Evolutionary conservation across 2,329 filamentous ascomycete genomes (phyloP), one percentile per base, ranked within the genome.

Genomic region (Aspergillus viridinutans): DNA sequence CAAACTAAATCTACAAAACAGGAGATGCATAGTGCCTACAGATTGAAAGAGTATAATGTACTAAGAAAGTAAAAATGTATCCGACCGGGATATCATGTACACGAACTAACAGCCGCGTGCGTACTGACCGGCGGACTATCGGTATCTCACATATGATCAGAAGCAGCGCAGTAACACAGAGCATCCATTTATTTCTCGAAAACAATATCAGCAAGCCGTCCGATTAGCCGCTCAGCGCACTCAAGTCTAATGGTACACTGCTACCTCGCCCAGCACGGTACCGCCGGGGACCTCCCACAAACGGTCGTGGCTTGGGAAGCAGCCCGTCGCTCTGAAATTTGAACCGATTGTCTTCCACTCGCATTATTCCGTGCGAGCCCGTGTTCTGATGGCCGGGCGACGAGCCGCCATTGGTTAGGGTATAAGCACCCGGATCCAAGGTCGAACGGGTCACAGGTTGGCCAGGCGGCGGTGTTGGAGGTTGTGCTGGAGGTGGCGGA

Each of bases 251-350:
- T 29, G 94, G 94, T 64, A 97, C 92, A 78, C 90, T 97, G 76
- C 92, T 97, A 32, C 92, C 93, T 70, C 93, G 84, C 8, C 94
- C 94, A 38, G 94, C 94, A 61, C 93, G 83, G 74, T 97, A 99
- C 71, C 85, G 86, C 72, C 89, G 92, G 21, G 82, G 77, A 3
- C 84, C 85, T n/a, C 88, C 89, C 1, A 81, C 76, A 69, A 95
- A 97, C 1, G 89, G 86, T 67, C 93, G 83, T 23, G 93, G 93
- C 66, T 92, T 93, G 0, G 94, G 93, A 49, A 97, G 81, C 64
- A 90, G 81, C 38, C 81, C 83, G 66, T 97, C 93, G 49, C 88
- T 84, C 65, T 93, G 89, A 70, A 97, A 99, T 62, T 87, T 89
- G 86, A 92, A 99, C 64, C 93, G 82, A 54, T 81, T 74, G 72